Evolutionary conservation across 2,329 filamentous ascomycete species (phyloP).

Genomic region (Botrytis cinerea): DNA sequence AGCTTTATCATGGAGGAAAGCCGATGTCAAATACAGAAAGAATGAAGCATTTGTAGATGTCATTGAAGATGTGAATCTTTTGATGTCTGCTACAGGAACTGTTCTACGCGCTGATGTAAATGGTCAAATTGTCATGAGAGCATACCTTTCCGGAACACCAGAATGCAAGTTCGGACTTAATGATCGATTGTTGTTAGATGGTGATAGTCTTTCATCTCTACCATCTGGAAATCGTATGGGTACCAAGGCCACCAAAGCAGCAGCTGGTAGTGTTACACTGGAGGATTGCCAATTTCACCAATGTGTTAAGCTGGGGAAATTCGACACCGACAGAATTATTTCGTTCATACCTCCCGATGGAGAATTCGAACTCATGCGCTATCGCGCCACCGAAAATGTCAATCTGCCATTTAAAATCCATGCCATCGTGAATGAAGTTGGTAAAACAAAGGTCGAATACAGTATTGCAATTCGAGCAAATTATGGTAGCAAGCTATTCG

Average conservation of each 20-base stretch:
- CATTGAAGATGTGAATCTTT: conserved; percentile 96
- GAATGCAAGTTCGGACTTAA: conserved; percentile 99
- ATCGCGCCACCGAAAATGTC: conserved; percentile 96
- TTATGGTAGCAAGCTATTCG: conserved; percentile 93
- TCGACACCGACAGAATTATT: conserved; percentile 95
- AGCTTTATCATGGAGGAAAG: conserved; percentile 92
- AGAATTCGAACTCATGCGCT: conserved; percentile 98
- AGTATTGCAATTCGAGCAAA: conserved; percentile 97
- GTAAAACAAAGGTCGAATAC: conserved; percentile 97
- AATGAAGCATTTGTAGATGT: conserved; percentile 99
- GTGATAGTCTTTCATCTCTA: conserved; percentile 63
- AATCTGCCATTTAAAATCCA: conserved; percentile 99
- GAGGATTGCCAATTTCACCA: conserved; percentile 99
- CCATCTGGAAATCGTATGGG: conserved; percentile 76
- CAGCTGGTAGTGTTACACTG: conserved; percentile 90
- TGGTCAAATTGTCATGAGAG: conserved; percentile 97
- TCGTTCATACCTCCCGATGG: conserved; percentile 96
- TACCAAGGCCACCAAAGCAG: conserved; percentile 90
- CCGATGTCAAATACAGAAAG: conserved; percentile 98
- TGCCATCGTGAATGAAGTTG: conserved; percentile 96
- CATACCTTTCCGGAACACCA: conserved; percentile 92
- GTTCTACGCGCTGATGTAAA: conserved; percentile 95
- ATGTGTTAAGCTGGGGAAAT: conserved; percentile 95
- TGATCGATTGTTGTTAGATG: conserved; percentile 88
- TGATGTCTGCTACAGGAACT: conserved; percentile 97